Evolutionary conservation across 2,329 filamentous ascomycete genomes (phyloP).

Genomic region (Fusarium metavorans): DNA sequence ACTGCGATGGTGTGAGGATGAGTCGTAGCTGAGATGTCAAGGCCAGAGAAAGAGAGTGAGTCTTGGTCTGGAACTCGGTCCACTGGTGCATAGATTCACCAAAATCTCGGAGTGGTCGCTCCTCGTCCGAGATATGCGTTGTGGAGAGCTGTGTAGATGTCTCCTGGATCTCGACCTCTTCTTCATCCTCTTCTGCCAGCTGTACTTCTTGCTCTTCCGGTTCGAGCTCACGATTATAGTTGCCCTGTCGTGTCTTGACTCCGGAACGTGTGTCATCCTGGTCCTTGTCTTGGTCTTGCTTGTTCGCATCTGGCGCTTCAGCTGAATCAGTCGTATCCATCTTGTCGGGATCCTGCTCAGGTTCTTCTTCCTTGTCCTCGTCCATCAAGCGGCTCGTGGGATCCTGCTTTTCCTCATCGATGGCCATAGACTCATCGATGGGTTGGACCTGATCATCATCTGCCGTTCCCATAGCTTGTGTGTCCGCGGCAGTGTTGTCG

Average conservation of each 20-base stretch:
- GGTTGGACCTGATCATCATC: constrained; percentile 88
- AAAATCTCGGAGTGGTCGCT: constrained; percentile 60
- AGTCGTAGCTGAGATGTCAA: constrained; percentile 95
- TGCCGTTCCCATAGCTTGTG: constrained; percentile 90
- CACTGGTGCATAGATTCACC: constrained; percentile 78
- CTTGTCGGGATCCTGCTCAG: constrained; percentile 59
- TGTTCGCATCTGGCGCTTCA: constrained; percentile 55
- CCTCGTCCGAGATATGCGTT: constrained; percentile 73
- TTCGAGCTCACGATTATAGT: constrained; percentile 65
- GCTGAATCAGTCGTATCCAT: constrained; percentile 55
- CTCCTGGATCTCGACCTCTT: constrained; percentile 62
- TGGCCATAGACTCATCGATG: constrained; percentile 88
- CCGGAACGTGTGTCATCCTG: constrained; percentile 69
- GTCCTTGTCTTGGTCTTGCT: constrained; percentile 57
- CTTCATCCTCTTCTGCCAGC: constrained; percentile 61
- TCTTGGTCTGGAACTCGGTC: constrained; percentile 85
- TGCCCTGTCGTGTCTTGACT: constrained; percentile 70
- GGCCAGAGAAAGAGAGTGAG: constrained; percentile 86
- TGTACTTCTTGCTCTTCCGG: constrained; percentile 58
- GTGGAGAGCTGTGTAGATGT: constrained; percentile 74
- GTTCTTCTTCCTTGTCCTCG: constrained; percentile 62
- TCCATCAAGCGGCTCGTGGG: constrained; percentile 62
- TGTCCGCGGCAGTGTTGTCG: constrained; percentile 83
- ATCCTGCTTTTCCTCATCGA: constrained; percentile 76
- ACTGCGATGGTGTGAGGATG: constrained; percentile 93